Evolutionary conservation across 2,329 filamentous ascomycete genomes (phyloP), one percentile per base, ranked within the genome.

Genomic region (Aureobasidium lini): DNA sequence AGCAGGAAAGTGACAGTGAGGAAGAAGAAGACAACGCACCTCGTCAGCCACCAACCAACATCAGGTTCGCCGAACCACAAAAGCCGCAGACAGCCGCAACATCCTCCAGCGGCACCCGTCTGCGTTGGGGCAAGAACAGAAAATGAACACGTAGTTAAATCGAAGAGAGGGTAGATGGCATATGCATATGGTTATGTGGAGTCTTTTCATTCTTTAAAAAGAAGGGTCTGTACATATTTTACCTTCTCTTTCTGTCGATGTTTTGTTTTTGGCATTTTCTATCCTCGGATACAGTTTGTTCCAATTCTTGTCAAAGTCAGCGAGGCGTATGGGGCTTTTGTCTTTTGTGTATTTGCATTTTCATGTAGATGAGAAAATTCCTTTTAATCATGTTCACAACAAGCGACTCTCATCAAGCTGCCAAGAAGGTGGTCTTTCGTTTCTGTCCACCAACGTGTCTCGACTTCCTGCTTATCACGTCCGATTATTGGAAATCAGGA

Each of bases 1-100:
- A 7, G 48, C 29, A 16, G 71, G 76, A 75, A 16, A 79, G 76
- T 47, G 77, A 79, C 59, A 82, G 77, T 59, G 79, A 85, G 36
- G 84, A 85, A 28, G 83, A 85, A 28, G 83, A 84, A 61, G 63
- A 64, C 10, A 62, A 62, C 23, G 49, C 44, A n/a, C 77, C 78
- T 50, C 70, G 81, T 66, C 79, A 83, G 59, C 78, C 80, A 1
- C 77, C 79, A 1, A 54, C 56, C 16, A 61, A 59, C 47, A 63
- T 64, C 42, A 59, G 61, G 15, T 64, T 65, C 47, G 61, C 57
- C 15, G 60, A 60, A 29, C 50, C 53, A n/a, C 50, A 59, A 31
- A 53, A 47, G 34, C 46, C 57, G 34, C 56, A 60, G 18, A 34
- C 47, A 43, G 34, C 50, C 5, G 52, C 46, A 7, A 40, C 32